A percentile compares a stretch with the other conserved stretches of the same genome.
Evolutionary conservation across 1,284 basidiomycete species (phyloP).

Genomic region (Cutaneotrichosporon sp.): DNA sequence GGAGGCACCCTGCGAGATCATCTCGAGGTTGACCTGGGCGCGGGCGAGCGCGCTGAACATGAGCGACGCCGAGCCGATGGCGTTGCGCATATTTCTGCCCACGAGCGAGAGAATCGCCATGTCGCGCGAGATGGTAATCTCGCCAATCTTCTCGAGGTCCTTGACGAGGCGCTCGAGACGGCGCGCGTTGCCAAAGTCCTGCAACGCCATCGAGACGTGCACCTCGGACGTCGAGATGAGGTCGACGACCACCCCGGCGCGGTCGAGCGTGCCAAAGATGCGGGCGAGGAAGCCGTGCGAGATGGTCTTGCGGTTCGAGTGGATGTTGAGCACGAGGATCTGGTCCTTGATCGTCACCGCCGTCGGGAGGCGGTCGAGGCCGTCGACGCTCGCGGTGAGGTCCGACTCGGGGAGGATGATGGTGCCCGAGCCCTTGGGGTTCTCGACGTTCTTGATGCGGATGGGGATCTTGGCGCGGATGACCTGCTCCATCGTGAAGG

Average conservation of each 20-base stretch:
- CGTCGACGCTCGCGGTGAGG: constrained; percentile 39
- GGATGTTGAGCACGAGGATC: constrained; percentile 91
- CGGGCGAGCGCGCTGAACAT: constrained; percentile 97
- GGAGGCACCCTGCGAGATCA: constrained; percentile 95
- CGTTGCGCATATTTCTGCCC: constrained; percentile 85
- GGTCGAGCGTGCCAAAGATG: constrained; percentile 88
- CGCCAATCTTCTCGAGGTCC: constrained; percentile 76
- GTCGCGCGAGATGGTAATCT: constrained; percentile 79
- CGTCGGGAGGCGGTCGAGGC: constrained; percentile 70
- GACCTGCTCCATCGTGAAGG: constrained; percentile 99
- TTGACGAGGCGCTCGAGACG: constrained; percentile 69
- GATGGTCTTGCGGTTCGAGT: constrained; percentile 95
- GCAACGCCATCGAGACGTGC: constrained; percentile 73
- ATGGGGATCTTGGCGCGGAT: constrained; percentile 92
- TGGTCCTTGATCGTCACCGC: constrained; percentile 98
- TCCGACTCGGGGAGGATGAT: constrained; percentile 83
- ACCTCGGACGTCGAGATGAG: constrained; percentile 97
- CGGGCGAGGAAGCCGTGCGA: constrained; percentile 95
- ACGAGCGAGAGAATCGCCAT: constrained; percentile 98
- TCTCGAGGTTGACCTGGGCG: constrained; percentile 96
- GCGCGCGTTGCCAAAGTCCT: constrained; percentile 59
- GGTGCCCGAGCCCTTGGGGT: constrained; percentile 83
- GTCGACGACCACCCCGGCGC: constrained; percentile 92
- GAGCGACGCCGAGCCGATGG: constrained; percentile 86
- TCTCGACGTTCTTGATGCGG: constrained; percentile 97